Evolutionary conservation across 345 rosid genomes (phyloP).

Genomic region (Aquilaria sinensis): DNA sequence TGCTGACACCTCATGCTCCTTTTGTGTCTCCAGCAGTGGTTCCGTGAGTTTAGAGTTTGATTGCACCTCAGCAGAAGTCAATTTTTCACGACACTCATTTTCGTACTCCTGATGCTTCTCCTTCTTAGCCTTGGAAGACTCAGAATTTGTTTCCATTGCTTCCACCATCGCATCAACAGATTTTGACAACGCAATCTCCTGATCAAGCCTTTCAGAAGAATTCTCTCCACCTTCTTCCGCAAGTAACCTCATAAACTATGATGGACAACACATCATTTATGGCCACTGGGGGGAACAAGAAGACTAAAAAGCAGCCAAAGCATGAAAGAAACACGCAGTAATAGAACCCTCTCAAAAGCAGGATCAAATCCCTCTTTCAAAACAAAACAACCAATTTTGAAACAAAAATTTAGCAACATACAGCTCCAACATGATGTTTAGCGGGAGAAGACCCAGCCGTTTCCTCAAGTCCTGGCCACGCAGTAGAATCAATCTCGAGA

Average conservation of each 20-base stretch:
- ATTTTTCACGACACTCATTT: slow-evolving; percentile 66
- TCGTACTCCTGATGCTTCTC: slow-evolving; percentile 75
- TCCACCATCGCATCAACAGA: slow-evolving; percentile 61
- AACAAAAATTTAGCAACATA: slow-evolving; percentile 28
- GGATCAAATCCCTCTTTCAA: too few species aligned
- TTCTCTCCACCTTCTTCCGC: slow-evolving; percentile 58
- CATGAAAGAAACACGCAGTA: neutral
- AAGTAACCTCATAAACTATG: slow-evolving; percentile 71
- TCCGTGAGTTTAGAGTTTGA: slow-evolving; percentile 20
- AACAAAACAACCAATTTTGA: neutral
- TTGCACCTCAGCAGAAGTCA: slow-evolving; percentile 36
- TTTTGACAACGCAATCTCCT: slow-evolving; percentile 64
- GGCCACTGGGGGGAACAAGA: too few species aligned
- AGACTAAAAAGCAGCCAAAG: too few species aligned
- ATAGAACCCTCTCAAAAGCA: too few species aligned
- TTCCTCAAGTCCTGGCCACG: slow-evolving; percentile 91
- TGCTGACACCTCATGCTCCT: neutral
- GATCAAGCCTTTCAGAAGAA: slow-evolving; percentile 41
- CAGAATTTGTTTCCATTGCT: slow-evolving; percentile 44
- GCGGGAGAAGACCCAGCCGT: slow-evolving; percentile 73
- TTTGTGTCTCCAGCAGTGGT: slow-evolving; percentile 15
- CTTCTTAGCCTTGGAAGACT: slow-evolving; percentile 47
- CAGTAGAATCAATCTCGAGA: slow-evolving; percentile 56
- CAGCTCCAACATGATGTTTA: slow-evolving; percentile 81
- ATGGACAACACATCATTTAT: neutral